A percentile compares a stretch with the other conserved stretches of the same genome.
These are phyloP conservation scores for Phytophthora colocasiae DNA, from an alignment of 352 stramenopile species.

Conservation along the genomic window DNA sequence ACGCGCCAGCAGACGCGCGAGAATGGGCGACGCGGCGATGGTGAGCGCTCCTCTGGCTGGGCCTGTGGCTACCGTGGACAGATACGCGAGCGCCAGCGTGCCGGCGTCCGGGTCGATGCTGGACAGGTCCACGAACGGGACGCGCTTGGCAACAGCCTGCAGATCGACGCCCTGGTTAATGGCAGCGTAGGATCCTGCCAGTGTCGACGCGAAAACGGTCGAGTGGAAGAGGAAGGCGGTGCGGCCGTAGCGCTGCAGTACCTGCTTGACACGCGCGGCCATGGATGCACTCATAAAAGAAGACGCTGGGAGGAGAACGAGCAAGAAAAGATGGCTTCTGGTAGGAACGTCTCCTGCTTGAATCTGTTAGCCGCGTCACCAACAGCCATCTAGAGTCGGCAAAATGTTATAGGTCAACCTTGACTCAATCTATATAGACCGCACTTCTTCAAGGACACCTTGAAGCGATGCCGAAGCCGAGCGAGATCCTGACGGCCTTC, in stretches of 20 bases:
- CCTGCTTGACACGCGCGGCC: slow-evolving; percentile 75
- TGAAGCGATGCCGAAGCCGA: slow-evolving; percentile 54
- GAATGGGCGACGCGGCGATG: slow-evolving; percentile 73
- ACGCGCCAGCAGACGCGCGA: slow-evolving; percentile 71
- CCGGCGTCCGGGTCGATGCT: slow-evolving; percentile 75
- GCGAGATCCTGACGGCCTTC: slow-evolving; percentile 72
- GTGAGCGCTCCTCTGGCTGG: slow-evolving; percentile 75
- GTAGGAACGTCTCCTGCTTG: too few relatives aligned
- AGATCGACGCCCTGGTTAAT: slow-evolving; percentile 79
- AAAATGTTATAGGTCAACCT: too few relatives aligned
- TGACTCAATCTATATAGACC: too few relatives aligned
- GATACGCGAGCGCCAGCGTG: slow-evolving; percentile 89
- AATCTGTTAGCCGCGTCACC: too few relatives aligned
- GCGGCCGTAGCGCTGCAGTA: slow-evolving; percentile 95
- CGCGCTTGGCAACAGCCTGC: slow-evolving; percentile 51
- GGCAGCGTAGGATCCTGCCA: slow-evolving; percentile 83
- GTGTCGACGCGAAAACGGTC: slow-evolving; percentile 95
- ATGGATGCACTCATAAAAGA: slow-evolving; percentile 30
- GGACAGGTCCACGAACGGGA: slow-evolving; percentile 78
- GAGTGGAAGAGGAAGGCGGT: slow-evolving; percentile 93
- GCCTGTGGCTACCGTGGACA: slow-evolving; percentile 91
- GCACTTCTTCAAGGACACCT: too few relatives aligned
- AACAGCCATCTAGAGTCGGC: too few relatives aligned
- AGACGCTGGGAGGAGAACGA: too few relatives aligned
- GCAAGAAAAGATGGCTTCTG: not conserved